A percentile compares a stretch with the other conserved stretches of the same genome.
Evolutionary conservation across 2,329 filamentous ascomycete genomes (phyloP).

Genomic region (Sporothrix brasiliensis): DNA sequence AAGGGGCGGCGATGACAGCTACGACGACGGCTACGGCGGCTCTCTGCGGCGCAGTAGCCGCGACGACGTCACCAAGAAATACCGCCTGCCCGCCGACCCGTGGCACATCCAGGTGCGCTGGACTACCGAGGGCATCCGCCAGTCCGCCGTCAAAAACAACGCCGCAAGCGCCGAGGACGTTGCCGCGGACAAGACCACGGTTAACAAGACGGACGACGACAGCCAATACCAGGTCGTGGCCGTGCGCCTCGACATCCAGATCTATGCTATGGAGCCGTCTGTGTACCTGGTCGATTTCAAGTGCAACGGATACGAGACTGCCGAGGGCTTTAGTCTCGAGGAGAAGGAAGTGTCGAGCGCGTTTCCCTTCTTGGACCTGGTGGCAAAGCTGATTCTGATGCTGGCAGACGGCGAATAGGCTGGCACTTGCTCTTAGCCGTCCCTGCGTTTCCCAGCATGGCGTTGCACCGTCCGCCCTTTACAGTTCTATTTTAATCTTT

Average conservation of each 20-base stretch:
- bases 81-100: slow-evolving; percentile 86
- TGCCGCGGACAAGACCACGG: slow-evolving; percentile 48
- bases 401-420: slow-evolving; percentile 74
- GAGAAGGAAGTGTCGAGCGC: slow-evolving; percentile 95
- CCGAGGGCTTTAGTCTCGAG: slow-evolving; percentile 72
- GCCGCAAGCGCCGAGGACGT: slow-evolving; percentile 41
- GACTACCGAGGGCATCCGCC: slow-evolving; percentile 65
- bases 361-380: slow-evolving; percentile 94
- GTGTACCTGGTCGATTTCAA: slow-evolving; percentile 99
- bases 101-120: slow-evolving; percentile 94
- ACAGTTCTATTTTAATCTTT: neutral
- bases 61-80: slow-evolving; percentile 61
- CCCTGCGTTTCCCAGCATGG: neutral
- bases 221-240: slow-evolving; percentile 71
- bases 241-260: slow-evolving; percentile 93
- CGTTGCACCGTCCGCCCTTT: neutral
- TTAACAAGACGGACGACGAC: slow-evolving; percentile 49
- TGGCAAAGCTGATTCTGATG: slow-evolving; percentile 89
- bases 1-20: slow-evolving; percentile 35
- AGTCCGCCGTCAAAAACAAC: slow-evolving; percentile 44
- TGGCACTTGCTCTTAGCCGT: neutral
- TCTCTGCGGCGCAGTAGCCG: slow-evolving; percentile 43
- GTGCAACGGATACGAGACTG: slow-evolving; percentile 90
- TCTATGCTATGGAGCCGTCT: slow-evolving; percentile 89
- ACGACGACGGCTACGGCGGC: slow-evolving; percentile 40